phyloP scores from a whole-genome alignment of 345 rosid genomes.

The Pugionium dolabratum region DNA sequence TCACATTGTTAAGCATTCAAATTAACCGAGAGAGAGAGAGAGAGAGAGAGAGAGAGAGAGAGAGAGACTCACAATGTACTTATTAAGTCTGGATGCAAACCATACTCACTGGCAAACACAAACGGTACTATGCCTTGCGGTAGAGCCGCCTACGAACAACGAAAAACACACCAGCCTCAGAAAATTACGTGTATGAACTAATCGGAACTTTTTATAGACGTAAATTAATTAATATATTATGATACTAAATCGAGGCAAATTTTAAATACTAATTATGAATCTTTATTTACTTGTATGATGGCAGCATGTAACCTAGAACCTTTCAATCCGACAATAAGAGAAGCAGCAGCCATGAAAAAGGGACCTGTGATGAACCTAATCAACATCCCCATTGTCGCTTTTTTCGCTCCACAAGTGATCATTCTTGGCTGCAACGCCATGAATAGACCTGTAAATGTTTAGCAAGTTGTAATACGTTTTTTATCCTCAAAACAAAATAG shows the following conservation, averaged over 20 bases:
- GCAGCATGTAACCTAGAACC: constrained; percentile 65
- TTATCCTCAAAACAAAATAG: background rate
- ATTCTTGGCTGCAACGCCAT: constrained; percentile 81
- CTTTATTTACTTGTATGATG: constrained; percentile 58
- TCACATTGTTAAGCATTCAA: background rate
- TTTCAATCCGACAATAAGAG: constrained; percentile 52
- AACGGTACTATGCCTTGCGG: constrained; percentile 85
- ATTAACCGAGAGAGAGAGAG: background rate
- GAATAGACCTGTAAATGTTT: constrained; percentile 53
- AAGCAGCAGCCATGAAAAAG: constrained; percentile 53
- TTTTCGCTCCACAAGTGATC: constrained; percentile 64
- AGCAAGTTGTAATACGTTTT: background rate
- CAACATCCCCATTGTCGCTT: constrained; percentile 61
- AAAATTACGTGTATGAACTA: background rate
- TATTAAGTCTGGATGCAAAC: constrained; percentile 67
- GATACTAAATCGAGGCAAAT: too few relatives aligned
- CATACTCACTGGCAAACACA: constrained; percentile 80
- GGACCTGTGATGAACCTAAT: constrained; percentile 71
- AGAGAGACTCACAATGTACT: constrained; percentile 63
- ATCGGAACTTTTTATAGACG: background rate
- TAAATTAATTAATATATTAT: background rate
- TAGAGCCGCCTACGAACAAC: constrained; percentile 63
- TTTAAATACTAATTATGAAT: too few relatives aligned
- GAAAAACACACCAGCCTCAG: background rate
- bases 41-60: background rate